phyloP scores from a whole-genome alignment of 345 rosid species.

The Gossypium sturtianum region DNA sequence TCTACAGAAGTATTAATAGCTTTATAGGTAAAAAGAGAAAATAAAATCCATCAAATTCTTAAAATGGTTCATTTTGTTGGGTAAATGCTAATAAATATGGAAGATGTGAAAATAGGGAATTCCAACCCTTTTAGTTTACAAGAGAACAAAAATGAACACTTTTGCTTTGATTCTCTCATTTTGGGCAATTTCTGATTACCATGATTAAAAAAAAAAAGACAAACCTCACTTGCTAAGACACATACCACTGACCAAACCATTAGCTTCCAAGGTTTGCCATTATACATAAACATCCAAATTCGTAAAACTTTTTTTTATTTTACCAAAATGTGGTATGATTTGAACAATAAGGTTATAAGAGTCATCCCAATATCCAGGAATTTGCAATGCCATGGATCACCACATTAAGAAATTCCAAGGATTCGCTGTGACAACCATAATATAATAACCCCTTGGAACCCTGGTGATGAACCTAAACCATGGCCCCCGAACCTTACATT shows the following conservation, averaged over 20 bases:
- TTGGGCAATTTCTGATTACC: neutral
- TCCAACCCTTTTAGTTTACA: neutral
- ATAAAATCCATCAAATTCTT: neutral
- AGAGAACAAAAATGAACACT: neutral
- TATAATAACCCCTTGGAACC: neutral
- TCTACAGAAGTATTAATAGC: neutral
- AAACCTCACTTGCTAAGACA: neutral
- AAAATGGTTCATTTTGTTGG: neutral
- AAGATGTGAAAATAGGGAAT: neutral
- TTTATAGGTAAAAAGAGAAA: neutral
- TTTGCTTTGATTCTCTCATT: neutral
- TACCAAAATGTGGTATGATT: neutral
- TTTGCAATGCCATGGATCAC: too few relatives aligned
- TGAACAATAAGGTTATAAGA: neutral
- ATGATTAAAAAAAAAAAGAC: neutral
- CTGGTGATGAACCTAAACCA: conserved; percentile 10
- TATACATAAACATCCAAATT: neutral
- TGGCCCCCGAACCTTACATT: conserved; percentile 27
- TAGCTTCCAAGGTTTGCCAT: neutral
- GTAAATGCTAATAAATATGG: neutral
- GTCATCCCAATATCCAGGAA: neutral
- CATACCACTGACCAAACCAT: neutral
- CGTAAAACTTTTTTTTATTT: neutral
- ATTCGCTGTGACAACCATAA: neutral
- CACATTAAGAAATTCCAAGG: neutral